These are phyloP conservation scores for Neurospora tetraspora DNA, from an alignment of 495 filamentous ascomycete genomes.

Conservation along the genomic window DNA sequence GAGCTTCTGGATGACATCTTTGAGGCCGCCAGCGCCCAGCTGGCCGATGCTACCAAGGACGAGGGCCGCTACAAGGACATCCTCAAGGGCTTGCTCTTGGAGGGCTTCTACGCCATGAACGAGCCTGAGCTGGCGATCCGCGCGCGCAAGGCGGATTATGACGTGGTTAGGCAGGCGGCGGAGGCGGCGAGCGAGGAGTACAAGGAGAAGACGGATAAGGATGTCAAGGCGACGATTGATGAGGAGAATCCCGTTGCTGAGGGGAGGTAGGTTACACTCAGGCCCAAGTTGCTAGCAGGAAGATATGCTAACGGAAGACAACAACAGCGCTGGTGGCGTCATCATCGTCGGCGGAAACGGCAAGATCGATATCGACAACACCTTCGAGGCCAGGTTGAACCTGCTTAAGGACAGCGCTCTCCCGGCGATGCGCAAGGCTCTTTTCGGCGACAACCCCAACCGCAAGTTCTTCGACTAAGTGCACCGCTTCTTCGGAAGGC, in stretches of 20 bases:
- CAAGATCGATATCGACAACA: constrained; percentile 98
- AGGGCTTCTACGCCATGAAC: constrained; percentile 79
- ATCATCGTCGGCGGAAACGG: constrained; percentile 69
- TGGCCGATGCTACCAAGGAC: constrained; percentile 57
- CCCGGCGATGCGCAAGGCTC: constrained; percentile 68
- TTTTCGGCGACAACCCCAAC: constrained; percentile 91
- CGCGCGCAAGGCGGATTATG: constrained; percentile 70
- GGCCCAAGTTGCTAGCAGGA: neutral
- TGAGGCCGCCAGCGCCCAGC: constrained; percentile 58
- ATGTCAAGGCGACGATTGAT: constrained; percentile 53
- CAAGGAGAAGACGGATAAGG: constrained; percentile 60
- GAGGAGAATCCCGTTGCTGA: constrained; percentile 72
- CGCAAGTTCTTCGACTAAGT: constrained; percentile 84
- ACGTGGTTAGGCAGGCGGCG: constrained; percentile 61
- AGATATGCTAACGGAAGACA: constrained; percentile 8
- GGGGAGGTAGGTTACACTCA: constrained; percentile 58
- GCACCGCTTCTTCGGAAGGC: neutral
- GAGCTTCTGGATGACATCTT: constrained; percentile 90
- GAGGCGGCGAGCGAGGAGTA: constrained; percentile 68
- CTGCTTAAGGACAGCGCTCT: constrained; percentile 76
- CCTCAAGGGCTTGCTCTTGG: constrained; percentile 71
- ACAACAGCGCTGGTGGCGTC: constrained; percentile 68
- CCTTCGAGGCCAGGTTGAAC: constrained; percentile 81
- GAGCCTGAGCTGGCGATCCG: constrained; percentile 66
- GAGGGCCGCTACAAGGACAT: constrained; percentile 60